These are phyloP conservation scores for Aspergillus saccharolyticus DNA, from an alignment of 495 filamentous ascomycete species.

Conservation along the genomic window DNA sequence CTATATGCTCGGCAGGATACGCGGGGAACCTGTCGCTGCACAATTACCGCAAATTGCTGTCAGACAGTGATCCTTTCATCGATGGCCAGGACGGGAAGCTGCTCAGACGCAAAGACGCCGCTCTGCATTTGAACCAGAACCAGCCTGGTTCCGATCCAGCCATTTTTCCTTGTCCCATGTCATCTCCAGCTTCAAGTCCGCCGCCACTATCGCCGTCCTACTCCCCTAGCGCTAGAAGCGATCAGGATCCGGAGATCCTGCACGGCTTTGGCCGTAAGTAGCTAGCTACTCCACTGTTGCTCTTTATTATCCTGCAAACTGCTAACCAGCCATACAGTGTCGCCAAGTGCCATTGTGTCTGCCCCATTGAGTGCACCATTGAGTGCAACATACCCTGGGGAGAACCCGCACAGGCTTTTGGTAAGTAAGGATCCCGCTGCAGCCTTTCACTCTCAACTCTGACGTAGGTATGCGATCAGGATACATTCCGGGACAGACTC, in stretches of 20 bases:
- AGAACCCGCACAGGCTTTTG: slow-evolving; percentile 14
- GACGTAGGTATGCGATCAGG: slow-evolving; percentile 20
- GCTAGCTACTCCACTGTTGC: background rate
- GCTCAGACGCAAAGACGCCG: slow-evolving; percentile 37
- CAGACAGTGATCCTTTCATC: slow-evolving; percentile 11
- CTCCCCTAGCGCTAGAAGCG: slow-evolving; percentile 37
- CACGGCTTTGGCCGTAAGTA: slow-evolving; percentile 25
- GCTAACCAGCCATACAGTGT: background rate
- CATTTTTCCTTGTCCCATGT: slow-evolving; percentile 26
- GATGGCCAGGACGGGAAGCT: slow-evolving; percentile 20
- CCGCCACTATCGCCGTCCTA: slow-evolving; percentile 41
- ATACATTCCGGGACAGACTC: slow-evolving; percentile 40
- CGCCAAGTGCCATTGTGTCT: slow-evolving; percentile 4
- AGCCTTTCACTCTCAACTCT: background rate
- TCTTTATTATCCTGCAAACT: background rate
- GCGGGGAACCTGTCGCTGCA: slow-evolving; percentile 21
- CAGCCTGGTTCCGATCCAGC: slow-evolving; percentile 14
- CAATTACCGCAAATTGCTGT: slow-evolving; percentile 26
- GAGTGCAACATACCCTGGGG: background rate
- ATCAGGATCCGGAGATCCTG: slow-evolving; percentile 28
- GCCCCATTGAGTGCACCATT: background rate
- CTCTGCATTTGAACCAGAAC: slow-evolving; percentile 29
- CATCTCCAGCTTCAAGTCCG: slow-evolving; percentile 35
- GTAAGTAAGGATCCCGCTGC: slow-evolving; percentile 6
- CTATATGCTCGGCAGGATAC: slow-evolving; percentile 5